Evolutionary conservation across 164 flowering plant species (phyloP).

Genomic region (Akebia trifoliata): DNA sequence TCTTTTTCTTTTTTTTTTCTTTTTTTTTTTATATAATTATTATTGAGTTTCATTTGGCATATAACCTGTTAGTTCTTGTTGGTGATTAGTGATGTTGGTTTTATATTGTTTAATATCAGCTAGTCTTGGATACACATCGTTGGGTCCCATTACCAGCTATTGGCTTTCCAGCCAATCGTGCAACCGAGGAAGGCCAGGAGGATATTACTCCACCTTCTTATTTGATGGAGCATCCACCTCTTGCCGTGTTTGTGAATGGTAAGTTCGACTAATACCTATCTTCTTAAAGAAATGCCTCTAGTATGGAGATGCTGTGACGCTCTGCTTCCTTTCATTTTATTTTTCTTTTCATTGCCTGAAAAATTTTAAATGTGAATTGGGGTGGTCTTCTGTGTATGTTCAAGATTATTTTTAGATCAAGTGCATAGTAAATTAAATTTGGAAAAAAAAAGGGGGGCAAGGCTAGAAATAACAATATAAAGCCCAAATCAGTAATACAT

Average conservation of each 20-base stretch:
- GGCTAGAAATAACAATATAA: not conserved
- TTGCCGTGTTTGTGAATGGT: conserved; percentile 96
- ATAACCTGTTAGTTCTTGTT: conserved; percentile 1
- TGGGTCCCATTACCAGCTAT: conserved; percentile 95
- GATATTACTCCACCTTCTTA: conserved; percentile 90
- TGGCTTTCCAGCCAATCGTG: conserved; percentile 57
- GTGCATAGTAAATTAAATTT: no score
- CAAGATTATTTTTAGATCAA: not conserved
- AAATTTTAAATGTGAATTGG: not conserved
- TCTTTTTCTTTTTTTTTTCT: not conserved
- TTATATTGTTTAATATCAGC: conserved; percentile 32
- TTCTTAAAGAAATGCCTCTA: not conserved
- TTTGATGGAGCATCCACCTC: conserved; percentile 97
- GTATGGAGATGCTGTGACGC: not conserved
- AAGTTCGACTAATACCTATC: conserved; percentile 5
- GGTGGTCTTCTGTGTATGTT: not conserved
- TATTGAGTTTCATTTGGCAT: not conserved
- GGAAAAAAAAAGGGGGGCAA: no score
- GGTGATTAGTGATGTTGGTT: not conserved
- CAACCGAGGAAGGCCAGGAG: conserved; percentile 66
- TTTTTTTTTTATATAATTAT: no score
- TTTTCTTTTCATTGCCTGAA: not conserved
- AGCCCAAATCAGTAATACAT: not conserved
- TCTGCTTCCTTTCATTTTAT: conserved; percentile 1
- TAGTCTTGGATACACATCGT: conserved; percentile 93